These are phyloP conservation scores for Phenoliferia sp. DNA, from an alignment of 1,284 basidiomycete species.

Conservation along the genomic window DNA sequence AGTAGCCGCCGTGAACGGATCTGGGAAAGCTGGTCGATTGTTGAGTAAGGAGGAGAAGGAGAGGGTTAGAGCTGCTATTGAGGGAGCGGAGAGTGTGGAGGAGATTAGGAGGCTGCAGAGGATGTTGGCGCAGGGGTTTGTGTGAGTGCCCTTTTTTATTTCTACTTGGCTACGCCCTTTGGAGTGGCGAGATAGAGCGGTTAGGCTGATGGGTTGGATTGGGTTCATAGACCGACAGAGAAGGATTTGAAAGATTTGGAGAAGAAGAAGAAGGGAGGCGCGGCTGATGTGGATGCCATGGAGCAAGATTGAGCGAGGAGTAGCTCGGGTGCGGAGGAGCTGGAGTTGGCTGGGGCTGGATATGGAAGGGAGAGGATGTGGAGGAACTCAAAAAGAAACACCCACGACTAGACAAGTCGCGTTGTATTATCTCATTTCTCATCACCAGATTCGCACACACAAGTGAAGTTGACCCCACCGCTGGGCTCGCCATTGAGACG, in stretches of 20 bases:
- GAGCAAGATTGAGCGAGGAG: constrained; percentile 1
- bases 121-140: constrained; percentile 54
- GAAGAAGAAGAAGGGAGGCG: constrained; percentile 13
- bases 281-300: constrained; percentile 2
- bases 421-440: too few relatives aligned
- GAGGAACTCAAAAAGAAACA: too few relatives aligned
- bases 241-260: constrained; percentile 32
- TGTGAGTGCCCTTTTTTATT: constrained; percentile 12
- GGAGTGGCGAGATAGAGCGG: neutral
- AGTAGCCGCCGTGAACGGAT: constrained; percentile 39
- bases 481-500: too few relatives aligned
- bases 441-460: too few relatives aligned
- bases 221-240: constrained; percentile 23
- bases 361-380: too few relatives aligned
- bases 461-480: too few relatives aligned
- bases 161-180: too few relatives aligned
- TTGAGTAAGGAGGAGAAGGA: constrained; percentile 91
- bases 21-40: constrained; percentile 55
- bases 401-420: too few relatives aligned
- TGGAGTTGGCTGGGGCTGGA: too few relatives aligned
- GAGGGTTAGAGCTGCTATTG: constrained; percentile 82
- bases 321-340: neutral
- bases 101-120: constrained; percentile 83
- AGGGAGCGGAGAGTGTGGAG: constrained; percentile 81
- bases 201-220: neutral